A percentile compares a stretch with the other conserved stretches of the same genome.
These are phyloP conservation scores for Heterobasidion parviporum DNA, from an alignment of 1,284 basidiomycete genomes.

Conservation along the genomic window DNA sequence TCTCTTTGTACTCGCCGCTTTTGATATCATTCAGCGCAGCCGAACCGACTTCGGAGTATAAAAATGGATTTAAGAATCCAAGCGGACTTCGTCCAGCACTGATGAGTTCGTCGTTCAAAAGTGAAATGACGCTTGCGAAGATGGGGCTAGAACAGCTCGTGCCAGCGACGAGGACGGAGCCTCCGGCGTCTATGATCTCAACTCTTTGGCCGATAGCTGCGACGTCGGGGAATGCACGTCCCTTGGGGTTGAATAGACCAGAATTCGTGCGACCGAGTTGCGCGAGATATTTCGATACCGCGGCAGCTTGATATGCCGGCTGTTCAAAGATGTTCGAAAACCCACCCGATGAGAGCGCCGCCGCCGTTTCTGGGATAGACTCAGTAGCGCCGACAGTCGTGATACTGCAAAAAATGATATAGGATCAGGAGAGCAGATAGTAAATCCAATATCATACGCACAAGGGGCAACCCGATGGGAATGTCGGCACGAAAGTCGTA, in stretches of 20 bases:
- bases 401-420: constrained; percentile 39
- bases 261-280: neutral
- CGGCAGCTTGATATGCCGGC: constrained; percentile 27
- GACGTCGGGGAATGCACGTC: constrained; percentile 26
- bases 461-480: constrained; percentile 49
- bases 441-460: constrained; percentile 14
- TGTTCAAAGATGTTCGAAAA: constrained; percentile 25
- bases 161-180: constrained; percentile 29
- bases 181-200: constrained; percentile 20
- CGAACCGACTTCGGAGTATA: constrained; percentile 16
- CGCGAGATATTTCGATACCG: neutral
- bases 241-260: constrained; percentile 3
- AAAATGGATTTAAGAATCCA: constrained; percentile 43
- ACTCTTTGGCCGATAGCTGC: constrained; percentile 29
- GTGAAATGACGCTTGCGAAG: constrained; percentile 39
- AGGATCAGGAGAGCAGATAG: constrained; percentile 16
- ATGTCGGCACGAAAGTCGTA: constrained; percentile 56
- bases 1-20: neutral
- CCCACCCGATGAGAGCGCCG: constrained; percentile 6
- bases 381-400: constrained; percentile 51
- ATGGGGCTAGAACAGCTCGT: constrained; percentile 49
- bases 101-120: constrained; percentile 50
- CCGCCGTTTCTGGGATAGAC: constrained; percentile 43
- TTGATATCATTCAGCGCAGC: constrained; percentile 4
- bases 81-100: constrained; percentile 30